These are phyloP conservation scores for Persicaria tinctoria DNA, from an alignment of 148 eudicot species.

Conservation along the genomic window DNA sequence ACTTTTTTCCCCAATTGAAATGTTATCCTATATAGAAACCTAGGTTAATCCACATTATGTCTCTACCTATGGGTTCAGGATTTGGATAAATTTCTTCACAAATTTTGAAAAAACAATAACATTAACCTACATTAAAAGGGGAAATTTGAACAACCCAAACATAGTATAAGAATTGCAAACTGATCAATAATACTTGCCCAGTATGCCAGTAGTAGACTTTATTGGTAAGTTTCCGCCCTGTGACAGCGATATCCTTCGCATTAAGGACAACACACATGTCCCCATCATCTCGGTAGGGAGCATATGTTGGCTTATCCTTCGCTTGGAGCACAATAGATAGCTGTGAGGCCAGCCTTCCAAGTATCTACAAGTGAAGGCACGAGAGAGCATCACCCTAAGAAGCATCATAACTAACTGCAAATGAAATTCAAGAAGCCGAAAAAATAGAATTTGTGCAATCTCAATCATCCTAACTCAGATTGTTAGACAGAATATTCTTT, in stretches of 20 bases:
- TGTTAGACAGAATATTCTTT: neutral
- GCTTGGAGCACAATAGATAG: conserved; percentile 87
- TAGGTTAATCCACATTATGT: neutral
- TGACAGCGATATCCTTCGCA: conserved; percentile 83
- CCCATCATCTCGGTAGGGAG: conserved; percentile 91
- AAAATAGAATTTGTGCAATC: neutral
- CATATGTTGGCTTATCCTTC: conserved; percentile 88
- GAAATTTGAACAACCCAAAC: neutral
- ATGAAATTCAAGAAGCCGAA: neutral
- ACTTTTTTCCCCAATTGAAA: neutral
- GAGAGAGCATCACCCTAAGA: neutral
- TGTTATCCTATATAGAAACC: neutral
- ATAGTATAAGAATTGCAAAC: neutral
- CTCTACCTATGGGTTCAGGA: neutral
- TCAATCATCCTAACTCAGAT: neutral
- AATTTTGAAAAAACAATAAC: neutral
- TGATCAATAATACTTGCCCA: conserved; percentile 41
- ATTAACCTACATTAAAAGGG: neutral
- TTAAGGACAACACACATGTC: conserved; percentile 92
- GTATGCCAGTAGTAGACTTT: conserved; percentile 89
- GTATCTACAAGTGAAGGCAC: conserved; percentile 41
- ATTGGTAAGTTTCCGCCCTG: conserved; percentile 88
- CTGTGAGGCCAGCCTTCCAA: conserved; percentile 88
- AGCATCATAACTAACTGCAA: neutral
- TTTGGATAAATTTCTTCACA: neutral